These are phyloP conservation scores for Coelastrella sp. DNA, from an alignment of 139 green algal species.

Conservation along the genomic window DNA sequence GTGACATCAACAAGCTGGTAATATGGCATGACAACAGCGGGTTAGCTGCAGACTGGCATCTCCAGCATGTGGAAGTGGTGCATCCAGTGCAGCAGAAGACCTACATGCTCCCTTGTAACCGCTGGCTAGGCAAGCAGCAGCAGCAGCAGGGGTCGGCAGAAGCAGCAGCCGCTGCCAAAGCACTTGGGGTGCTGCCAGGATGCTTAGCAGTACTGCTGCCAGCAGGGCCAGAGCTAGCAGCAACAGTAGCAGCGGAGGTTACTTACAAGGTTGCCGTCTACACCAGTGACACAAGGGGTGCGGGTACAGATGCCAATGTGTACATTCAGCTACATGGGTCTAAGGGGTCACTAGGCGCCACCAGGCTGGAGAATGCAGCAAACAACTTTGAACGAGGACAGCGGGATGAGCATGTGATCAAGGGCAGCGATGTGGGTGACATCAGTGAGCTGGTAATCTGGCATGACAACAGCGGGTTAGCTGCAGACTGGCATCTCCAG, in stretches of 20 bases:
- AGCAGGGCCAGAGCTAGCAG: not conserved
- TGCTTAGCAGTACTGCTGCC: not conserved
- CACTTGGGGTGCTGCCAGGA: constrained; percentile 54
- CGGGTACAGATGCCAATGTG: constrained; percentile 72
- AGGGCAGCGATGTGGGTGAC: constrained; percentile 64
- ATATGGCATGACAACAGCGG: constrained; percentile 54
- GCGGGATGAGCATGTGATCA: constrained; percentile 66
- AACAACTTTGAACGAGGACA: constrained; percentile 60
- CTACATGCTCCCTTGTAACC: constrained; percentile 19
- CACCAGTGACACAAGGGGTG: constrained; percentile 62
- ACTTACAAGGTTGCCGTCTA: constrained; percentile 65
- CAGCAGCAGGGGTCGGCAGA: not conserved
- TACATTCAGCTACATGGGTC: constrained; percentile 64
- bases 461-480: constrained; percentile 56
- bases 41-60: constrained; percentile 60
- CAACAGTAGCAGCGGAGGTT: not conserved
- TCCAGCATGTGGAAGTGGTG: constrained; percentile 37
- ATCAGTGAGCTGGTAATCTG: constrained; percentile 59
- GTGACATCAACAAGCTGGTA: constrained; percentile 51
- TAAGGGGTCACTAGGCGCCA: constrained; percentile 56
- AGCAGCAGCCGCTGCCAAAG: constrained; percentile 29
- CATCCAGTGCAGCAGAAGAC: not conserved
- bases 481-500: no score
- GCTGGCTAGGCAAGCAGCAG: constrained; percentile 45
- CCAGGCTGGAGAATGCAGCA: constrained; percentile 56